Conservation (phyloP, 2,329 filamentous ascomycete species). For the Metarhizium guizhouense region DNA sequence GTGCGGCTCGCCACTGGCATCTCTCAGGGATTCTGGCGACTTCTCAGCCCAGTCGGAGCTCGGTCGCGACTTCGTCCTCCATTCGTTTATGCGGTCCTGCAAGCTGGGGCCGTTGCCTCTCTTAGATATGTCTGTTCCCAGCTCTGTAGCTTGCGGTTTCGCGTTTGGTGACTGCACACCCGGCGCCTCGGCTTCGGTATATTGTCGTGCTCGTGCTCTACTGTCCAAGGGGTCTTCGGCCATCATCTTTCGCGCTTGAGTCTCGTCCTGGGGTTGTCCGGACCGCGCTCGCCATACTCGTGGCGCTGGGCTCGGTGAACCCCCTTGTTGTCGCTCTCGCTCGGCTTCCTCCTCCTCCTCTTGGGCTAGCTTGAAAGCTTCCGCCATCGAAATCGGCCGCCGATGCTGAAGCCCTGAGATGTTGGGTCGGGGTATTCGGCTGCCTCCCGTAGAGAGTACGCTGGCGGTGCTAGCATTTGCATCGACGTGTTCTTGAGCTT, state of each 20-base stretch:
- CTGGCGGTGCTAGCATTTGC: slow-evolving; percentile 11
- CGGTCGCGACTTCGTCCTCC: slow-evolving; percentile 4
- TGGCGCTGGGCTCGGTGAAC: slow-evolving; percentile 43
- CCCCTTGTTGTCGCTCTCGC: slow-evolving; percentile 24
- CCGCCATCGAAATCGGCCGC: slow-evolving; percentile 29
- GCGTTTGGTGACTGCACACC: slow-evolving; percentile 5
- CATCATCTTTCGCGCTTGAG: slow-evolving; percentile 18
- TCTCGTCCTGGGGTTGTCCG: slow-evolving; percentile 19
- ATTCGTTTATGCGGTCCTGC: slow-evolving; percentile 6
- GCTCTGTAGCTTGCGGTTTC: background rate
- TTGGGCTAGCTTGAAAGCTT: slow-evolving; percentile 30
- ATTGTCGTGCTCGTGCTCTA: slow-evolving; percentile 9
- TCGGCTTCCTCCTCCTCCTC: slow-evolving; percentile 20
- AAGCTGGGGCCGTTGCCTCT: slow-evolving; percentile 1
- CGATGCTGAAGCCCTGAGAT: slow-evolving; percentile 18
- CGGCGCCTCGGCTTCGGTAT: slow-evolving; percentile 8
- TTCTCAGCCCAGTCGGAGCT: background rate
- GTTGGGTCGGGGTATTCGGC: slow-evolving; percentile 25
- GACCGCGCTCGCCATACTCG: slow-evolving; percentile 30
- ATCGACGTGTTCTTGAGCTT: background rate
- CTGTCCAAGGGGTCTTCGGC: slow-evolving; percentile 22
- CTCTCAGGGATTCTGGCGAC: slow-evolving; percentile 9
- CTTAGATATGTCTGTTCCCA: background rate
- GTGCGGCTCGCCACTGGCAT: slow-evolving; percentile 17
- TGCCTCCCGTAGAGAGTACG: slow-evolving; percentile 18